phyloP scores from a whole-genome alignment of 768 basidiomycete species.

The Pleurotus pulmonarius region DNA sequence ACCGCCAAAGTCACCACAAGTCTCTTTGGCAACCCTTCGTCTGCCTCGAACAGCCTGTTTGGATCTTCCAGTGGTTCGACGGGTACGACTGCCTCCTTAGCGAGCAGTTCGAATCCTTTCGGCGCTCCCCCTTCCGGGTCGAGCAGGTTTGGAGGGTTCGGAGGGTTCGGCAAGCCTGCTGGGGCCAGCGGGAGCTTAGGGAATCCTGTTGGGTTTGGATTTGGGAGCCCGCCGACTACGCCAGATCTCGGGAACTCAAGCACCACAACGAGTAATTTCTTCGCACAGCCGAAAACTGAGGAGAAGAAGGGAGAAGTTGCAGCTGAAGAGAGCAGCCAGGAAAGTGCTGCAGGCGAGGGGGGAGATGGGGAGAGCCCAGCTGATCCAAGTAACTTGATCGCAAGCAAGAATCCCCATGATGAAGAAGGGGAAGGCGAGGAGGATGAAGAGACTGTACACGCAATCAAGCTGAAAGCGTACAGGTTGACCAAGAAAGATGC shows the following conservation, averaged over 20 bases:
- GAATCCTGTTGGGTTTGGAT: conserved; percentile 63
- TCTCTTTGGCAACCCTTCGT: neutral
- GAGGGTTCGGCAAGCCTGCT: conserved; percentile 27
- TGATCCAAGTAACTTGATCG: conserved; percentile 10
- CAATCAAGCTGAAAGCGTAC: conserved; percentile 59
- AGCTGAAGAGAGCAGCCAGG: conserved; percentile 18
- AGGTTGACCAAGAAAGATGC: conserved; percentile 50
- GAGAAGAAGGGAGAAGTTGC: conserved; percentile 12
- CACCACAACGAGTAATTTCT: conserved; percentile 9
- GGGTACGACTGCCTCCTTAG: neutral
- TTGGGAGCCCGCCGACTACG: conserved; percentile 36
- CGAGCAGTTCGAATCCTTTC: neutral
- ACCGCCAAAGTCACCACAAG: neutral
- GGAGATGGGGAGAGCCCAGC: conserved; percentile 44
- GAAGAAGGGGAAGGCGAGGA: conserved; percentile 80
- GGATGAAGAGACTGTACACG: conserved; percentile 64
- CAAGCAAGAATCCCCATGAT: conserved; percentile 45
- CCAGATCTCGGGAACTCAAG: conserved; percentile 11
- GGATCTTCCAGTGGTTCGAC: neutral
- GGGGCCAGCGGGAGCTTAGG: conserved; percentile 46
- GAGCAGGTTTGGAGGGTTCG: conserved; percentile 17
- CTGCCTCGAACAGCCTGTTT: neutral
- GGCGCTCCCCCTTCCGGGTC: neutral
- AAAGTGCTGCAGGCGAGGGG: conserved; percentile 30
- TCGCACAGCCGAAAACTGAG: conserved; percentile 12